Evolutionary conservation across 495 filamentous ascomycete genomes (phyloP), one percentile per base, ranked within the genome.

Genomic region (Viridothelium virens): DNA sequence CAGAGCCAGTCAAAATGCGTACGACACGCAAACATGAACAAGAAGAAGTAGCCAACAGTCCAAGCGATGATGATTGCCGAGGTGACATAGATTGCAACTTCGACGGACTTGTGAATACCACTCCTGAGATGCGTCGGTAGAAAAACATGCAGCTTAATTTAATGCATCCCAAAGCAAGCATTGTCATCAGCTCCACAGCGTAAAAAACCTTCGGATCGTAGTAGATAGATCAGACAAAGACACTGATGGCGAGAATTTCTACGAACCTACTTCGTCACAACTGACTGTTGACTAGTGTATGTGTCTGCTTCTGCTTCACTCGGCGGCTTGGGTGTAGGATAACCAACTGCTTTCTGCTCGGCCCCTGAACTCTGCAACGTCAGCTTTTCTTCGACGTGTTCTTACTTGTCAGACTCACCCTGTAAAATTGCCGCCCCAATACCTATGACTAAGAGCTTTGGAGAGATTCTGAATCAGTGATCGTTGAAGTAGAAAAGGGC

Each of bases 1-100:
- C 36, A 63, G 14, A 34, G 39, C 16, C 39, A 63, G 61, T 63
- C 61, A 39, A 63, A 63, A 63, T 63, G 61, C 16, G 36, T 34
- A 18, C 36, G 18, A 39, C 61, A 63, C 33, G 18, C 61, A 38
- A 63, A 63, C 61, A 63, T 9, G 14, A 34, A 63, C 14, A n/a
- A 9, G 36, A 63, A 63, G 61, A 63, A 63, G 33, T 37, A 63
- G 5, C 61, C 61, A 33, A 31, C 10, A 34, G 33, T 39, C 61
- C 61, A 63, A 25, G 39, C 18, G 61, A 63, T 33, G 5, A 63
- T 63, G 33, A 63, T 31, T 4, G 61, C 61, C 18, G 7, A 33
- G 61, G 37, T n/a, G n/a, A 38, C 7, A n/a, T 63, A 38, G 18
- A 63, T 31, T 14, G 41, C 41, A 44, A 44, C 14, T 14, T 14